These are phyloP conservation scores for Saturnispora quitensis DNA, from an alignment of 805 yeast species.

Conservation along the genomic window DNA sequence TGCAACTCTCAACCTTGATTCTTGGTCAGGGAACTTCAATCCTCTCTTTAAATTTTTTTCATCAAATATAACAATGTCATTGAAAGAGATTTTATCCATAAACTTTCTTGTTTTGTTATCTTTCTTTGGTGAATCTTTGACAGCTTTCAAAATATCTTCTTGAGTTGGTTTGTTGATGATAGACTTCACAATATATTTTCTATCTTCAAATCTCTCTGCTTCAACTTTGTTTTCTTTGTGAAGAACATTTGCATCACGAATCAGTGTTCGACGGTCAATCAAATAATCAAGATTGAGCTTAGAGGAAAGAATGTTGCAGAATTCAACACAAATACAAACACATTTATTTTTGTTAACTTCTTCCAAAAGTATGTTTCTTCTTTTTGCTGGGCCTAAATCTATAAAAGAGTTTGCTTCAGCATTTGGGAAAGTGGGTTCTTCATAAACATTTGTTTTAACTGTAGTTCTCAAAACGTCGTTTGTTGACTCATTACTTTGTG, in stretches of 20 bases:
- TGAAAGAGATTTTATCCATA: conserved; percentile 8
- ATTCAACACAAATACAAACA: conserved; percentile 31
- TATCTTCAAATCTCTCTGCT: conserved; percentile 8
- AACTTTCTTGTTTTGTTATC: conserved; percentile 4
- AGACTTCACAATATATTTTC: conserved; percentile 12
- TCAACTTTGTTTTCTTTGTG: conserved; percentile 22
- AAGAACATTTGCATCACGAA: conserved; percentile 34
- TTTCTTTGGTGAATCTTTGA: not conserved
- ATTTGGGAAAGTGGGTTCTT: not conserved
- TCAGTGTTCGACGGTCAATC: conserved; percentile 48
- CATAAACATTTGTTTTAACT: not conserved
- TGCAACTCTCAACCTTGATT: conserved; percentile 8
- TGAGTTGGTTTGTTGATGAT: conserved; percentile 14
- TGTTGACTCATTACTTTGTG: not conserved
- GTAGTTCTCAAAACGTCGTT: not conserved
- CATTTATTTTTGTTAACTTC: conserved; percentile 39
- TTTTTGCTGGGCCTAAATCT: conserved; percentile 23
- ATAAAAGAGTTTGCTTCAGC: conserved; percentile 1
- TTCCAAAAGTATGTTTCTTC: conserved; percentile 26
- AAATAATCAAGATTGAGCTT: conserved; percentile 29
- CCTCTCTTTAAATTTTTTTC: conserved; percentile 8
- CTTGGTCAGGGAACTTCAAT: conserved; percentile 11
- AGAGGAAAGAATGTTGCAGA: conserved; percentile 34
- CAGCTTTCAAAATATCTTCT: conserved; percentile 7
- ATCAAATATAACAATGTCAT: conserved; percentile 7